phyloP scores from a whole-genome alignment of 148 eudicot species.

The Rhododendron ferrugineum region DNA sequence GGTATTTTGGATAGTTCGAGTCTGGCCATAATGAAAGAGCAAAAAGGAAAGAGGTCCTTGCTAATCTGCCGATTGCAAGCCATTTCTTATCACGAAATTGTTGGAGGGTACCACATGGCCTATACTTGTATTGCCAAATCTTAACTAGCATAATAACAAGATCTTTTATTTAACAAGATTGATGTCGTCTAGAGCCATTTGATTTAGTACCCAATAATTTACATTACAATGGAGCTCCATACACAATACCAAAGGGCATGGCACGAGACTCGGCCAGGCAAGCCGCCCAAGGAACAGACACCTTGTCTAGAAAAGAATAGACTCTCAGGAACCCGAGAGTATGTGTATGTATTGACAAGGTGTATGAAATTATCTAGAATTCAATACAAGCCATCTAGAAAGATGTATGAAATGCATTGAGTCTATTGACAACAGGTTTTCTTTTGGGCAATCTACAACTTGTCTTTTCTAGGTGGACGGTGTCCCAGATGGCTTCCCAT shows the following conservation, averaged over 20 bases:
- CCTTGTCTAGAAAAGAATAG: neutral
- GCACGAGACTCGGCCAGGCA: neutral
- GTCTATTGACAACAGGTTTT: neutral
- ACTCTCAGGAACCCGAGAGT: neutral
- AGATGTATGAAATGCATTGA: neutral
- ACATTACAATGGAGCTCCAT: neutral
- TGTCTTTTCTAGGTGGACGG: constrained; percentile 25
- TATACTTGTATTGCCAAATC: neutral
- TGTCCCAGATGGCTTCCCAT: constrained; percentile 42
- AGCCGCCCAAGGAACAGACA: neutral
- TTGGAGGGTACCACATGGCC: neutral
- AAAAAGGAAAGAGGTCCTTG: neutral
- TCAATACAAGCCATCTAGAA: neutral
- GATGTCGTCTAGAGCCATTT: neutral
- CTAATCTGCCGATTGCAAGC: neutral
- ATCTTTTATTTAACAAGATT: neutral
- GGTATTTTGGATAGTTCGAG: neutral
- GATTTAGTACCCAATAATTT: neutral
- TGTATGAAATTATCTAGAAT: neutral
- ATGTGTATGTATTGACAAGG: too few relatives aligned
- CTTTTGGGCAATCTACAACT: neutral
- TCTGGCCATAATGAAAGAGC: neutral
- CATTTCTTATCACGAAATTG: neutral
- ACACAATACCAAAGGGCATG: neutral
- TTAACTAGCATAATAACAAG: neutral